phyloP scores from a whole-genome alignment of 2,329 filamentous ascomycete species.

The Xylaria sp. region DNA sequence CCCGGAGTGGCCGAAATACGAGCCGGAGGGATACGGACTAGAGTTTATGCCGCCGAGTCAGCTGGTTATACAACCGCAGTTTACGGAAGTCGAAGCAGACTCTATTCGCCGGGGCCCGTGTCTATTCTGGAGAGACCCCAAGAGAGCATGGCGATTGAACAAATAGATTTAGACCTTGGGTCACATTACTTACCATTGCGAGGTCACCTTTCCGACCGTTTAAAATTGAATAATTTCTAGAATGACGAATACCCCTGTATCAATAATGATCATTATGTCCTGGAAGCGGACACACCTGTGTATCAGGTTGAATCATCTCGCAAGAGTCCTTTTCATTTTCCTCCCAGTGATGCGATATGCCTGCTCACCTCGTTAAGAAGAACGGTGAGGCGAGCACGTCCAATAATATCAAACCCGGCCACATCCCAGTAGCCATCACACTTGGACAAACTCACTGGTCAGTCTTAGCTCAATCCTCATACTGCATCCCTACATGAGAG shows the following conservation, averaged over 20 bases:
- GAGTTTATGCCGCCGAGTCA: constrained; percentile 33
- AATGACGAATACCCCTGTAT: neutral
- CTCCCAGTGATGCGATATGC: neutral
- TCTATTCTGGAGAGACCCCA: constrained; percentile 41
- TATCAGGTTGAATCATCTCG: too few species aligned
- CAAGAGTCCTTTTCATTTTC: neutral
- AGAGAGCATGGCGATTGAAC: constrained; percentile 39
- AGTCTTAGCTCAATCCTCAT: too few species aligned
- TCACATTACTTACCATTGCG: constrained; percentile 1
- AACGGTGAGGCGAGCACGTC: too few species aligned
- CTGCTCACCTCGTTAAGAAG: neutral
- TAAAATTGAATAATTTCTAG: neutral
- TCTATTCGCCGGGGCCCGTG: constrained; percentile 38
- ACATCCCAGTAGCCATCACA: too few species aligned
- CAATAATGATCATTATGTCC: neutral
- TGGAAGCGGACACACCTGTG: too few species aligned
- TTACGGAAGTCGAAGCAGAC: constrained; percentile 39
- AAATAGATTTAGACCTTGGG: constrained; percentile 30
- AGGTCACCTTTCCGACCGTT: neutral
- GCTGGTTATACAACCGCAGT: constrained; percentile 37
- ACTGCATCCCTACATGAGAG: too few species aligned
- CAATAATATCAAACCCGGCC: too few species aligned
- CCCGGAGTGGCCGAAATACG: constrained; percentile 35
- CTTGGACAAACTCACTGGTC: too few species aligned
- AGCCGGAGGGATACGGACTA: constrained; percentile 27